Conservation (phyloP, 164 flowering plant genomes). For the Umbilicus rupestris region DNA sequence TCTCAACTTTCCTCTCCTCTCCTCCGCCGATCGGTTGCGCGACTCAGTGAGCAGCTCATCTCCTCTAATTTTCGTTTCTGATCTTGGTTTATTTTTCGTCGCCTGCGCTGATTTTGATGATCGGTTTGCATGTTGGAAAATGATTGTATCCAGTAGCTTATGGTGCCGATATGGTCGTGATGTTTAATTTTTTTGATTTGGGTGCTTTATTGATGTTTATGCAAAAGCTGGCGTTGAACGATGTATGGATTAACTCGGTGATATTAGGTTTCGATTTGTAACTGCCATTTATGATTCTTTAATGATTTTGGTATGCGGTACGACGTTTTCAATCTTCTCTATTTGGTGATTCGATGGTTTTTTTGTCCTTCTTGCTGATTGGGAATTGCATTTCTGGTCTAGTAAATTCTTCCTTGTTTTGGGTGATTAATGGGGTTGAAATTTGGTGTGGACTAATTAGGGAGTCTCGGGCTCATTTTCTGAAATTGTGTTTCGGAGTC, state of each 20-base stretch:
- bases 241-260: background rate
- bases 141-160: no score
- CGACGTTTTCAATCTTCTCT: background rate
- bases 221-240: background rate
- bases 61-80: background rate
- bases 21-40: background rate
- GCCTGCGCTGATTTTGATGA: background rate
- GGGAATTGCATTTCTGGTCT: background rate
- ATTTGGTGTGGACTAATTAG: no score
- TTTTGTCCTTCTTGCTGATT: background rate
- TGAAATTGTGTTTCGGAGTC: no score
- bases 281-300: background rate
- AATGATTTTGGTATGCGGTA: background rate
- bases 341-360: background rate
- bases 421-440: no score
- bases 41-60: background rate
- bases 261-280: background rate
- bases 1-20: conserved; percentile 11
- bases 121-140: no score
- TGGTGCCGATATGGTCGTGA: background rate
- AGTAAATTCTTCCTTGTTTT: no score
- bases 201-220: background rate
- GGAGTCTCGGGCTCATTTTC: no score
- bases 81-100: background rate
- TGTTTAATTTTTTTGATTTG: background rate